phyloP scores from a whole-genome alignment of 2,329 filamentous ascomycete species.

The Nemania bipapillata region DNA sequence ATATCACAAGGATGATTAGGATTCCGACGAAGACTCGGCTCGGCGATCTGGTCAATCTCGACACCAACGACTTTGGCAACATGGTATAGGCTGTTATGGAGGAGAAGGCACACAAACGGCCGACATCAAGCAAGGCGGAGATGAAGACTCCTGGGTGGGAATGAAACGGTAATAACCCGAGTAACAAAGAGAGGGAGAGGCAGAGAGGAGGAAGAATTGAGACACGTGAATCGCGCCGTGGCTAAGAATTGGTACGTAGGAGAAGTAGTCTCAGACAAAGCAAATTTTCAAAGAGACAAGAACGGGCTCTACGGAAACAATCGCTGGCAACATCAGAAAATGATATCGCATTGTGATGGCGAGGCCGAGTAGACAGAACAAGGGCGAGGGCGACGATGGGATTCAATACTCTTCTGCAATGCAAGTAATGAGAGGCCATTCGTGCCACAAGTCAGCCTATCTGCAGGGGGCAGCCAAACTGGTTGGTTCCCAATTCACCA shows the following conservation, averaged over 20 bases:
- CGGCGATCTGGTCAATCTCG: conserved; percentile 37
- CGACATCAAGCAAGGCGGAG: conserved; percentile 30
- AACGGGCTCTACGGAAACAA: background rate
- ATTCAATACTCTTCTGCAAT: conserved; percentile 16
- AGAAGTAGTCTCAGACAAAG: conserved; percentile 32
- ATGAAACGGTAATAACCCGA: background rate
- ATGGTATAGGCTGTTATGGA: conserved; percentile 23
- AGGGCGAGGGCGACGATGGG: conserved; percentile 3
- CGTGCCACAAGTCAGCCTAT: conserved; percentile 20
- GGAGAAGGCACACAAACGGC: conserved; percentile 12
- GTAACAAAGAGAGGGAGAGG: background rate
- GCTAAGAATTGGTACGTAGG: conserved; percentile 12
- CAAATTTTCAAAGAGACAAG: conserved; percentile 23
- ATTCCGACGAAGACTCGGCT: conserved; percentile 36
- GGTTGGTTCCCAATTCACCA: background rate
- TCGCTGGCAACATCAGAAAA: conserved; percentile 7
- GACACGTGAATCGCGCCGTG: conserved; percentile 29
- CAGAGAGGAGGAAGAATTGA: background rate
- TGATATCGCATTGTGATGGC: conserved; percentile 16
- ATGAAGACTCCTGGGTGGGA: background rate
- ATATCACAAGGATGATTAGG: conserved; percentile 39
- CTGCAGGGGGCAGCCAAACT: conserved; percentile 7
- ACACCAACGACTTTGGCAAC: conserved; percentile 26
- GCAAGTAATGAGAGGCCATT: conserved; percentile 19
- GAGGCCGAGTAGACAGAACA: background rate